Base-by-base conservation (phyloP, 208 protist species). In the Dictyostelium gargantuum region DNA sequence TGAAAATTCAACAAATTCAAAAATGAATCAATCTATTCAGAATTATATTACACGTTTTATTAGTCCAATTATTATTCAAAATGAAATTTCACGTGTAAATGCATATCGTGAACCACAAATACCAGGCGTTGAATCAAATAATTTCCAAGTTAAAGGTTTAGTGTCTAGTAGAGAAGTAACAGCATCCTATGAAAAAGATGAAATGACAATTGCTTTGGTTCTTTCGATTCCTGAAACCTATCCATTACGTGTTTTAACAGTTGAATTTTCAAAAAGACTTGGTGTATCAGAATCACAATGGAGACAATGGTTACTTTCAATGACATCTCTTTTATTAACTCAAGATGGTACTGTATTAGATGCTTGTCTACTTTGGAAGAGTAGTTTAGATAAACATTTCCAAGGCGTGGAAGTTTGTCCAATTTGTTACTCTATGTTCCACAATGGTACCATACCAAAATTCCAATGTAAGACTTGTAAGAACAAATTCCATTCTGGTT, bases 401-500 rank as follows among this genome's bases (percentile, higher is more conserved):
- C 50, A 89, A n/a, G 91, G 91, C 40, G 91, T 94, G 6, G 91
- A 94, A 21, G 26, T 86, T 26, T 94, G 91, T 50, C 82, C 82
- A 9, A 94, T 94, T 46, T 94, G 91, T 50, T 94, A 94, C 38
- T 48, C 29, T 19, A n/a, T 94, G 2, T 94, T 94, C 56, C 72
- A 66, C 32, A 81, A 77, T 42, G 74, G 66, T 5, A 74, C 56
- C 15, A 75, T 91, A 23, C 91, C 91, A 13, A 91, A 80, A 10
- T 80, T 94, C 80, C 70, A 73, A 52, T 94, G 91, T 21, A 91
- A 73, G n/a, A 84, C 61, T 26, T 94, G 91, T 56, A 79, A 75
- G 26, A 91, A 94, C 75, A 94, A 91, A 73, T 94, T 94, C 32
- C 91, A 94, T 56, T 11, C 70, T 75, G 82, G 52, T 46, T 94